These are phyloP conservation scores for Phylloboletellus chloephorus DNA, from an alignment of 1,284 basidiomycete genomes.

Conservation along the genomic window DNA sequence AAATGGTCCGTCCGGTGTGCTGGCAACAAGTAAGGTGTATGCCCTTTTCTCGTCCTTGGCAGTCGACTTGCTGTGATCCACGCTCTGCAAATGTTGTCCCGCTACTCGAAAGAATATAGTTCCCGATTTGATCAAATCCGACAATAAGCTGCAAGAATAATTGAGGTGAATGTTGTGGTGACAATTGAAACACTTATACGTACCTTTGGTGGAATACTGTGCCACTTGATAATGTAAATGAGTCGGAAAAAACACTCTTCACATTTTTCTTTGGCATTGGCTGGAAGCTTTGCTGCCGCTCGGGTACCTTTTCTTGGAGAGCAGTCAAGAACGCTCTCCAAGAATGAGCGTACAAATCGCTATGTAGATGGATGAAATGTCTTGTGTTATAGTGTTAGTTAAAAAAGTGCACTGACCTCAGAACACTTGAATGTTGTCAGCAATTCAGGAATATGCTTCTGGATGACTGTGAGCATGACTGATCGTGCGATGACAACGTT, in stretches of 20 bases:
- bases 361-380: not conserved
- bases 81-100: conserved; percentile 19
- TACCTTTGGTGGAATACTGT: conserved; percentile 17
- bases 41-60: conserved; percentile 29
- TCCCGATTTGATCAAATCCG: conserved; percentile 25
- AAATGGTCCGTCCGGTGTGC: conserved; percentile 20
- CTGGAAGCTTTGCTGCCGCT: not conserved
- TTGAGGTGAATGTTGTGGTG: too few relatives aligned
- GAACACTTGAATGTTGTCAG: conserved; percentile 23
- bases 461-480: conserved; percentile 2
- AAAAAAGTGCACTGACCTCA: too few relatives aligned
- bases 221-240: conserved; percentile 20
- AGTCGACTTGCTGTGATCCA: conserved; percentile 26
- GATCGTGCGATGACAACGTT: conserved; percentile 11
- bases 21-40: conserved; percentile 28
- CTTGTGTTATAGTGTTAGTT: too few relatives aligned
- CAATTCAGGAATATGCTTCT: not conserved
- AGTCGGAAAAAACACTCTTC: not conserved
- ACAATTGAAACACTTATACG: too few relatives aligned
- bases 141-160: conserved; percentile 19
- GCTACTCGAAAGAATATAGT: conserved; percentile 18
- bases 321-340: conserved; percentile 4
- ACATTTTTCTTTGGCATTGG: not conserved
- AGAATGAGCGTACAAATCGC: conserved; percentile 17
- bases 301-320: not conserved